These are phyloP conservation scores for Periconia sp. DNA, from an alignment of 2,329 filamentous ascomycete species.

Conservation along the genomic window DNA sequence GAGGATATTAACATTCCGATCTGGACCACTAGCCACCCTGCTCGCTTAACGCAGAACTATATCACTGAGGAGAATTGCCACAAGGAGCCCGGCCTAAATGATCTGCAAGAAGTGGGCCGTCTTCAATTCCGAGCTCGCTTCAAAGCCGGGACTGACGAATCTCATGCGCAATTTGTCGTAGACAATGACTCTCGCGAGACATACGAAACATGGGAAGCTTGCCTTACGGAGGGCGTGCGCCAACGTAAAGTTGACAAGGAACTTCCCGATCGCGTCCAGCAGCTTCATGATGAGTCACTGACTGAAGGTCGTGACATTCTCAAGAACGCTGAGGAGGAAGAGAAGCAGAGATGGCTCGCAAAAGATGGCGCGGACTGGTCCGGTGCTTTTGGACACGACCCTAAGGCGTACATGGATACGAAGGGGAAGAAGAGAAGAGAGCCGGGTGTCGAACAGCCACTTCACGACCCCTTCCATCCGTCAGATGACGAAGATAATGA, in stretches of 20 bases:
- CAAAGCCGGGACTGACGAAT: constrained; percentile 87
- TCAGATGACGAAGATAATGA: constrained; percentile 50
- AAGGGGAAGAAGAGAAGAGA: constrained; percentile 61
- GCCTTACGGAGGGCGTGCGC: constrained; percentile 84
- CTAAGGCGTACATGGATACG: constrained; percentile 63
- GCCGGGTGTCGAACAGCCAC: constrained; percentile 59
- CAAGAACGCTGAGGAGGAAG: constrained; percentile 71
- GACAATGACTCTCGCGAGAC: constrained; percentile 92
- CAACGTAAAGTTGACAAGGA: constrained; percentile 72
- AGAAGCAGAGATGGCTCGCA: constrained; percentile 78
- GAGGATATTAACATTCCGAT: constrained; percentile 85
- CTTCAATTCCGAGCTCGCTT: constrained; percentile 82
- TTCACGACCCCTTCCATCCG: constrained; percentile 59
- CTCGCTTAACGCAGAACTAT: constrained; percentile 87
- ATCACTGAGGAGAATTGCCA: constrained; percentile 79
- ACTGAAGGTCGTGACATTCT: constrained; percentile 82
- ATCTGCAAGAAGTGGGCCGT: constrained; percentile 80
- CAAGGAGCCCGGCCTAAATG: constrained; percentile 72
- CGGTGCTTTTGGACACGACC: constrained; percentile 82
- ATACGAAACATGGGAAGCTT: constrained; percentile 93
- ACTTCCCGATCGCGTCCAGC: constrained; percentile 73
- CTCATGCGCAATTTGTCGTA: constrained; percentile 80
- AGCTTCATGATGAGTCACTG: constrained; percentile 81
- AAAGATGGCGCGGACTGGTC: constrained; percentile 86
- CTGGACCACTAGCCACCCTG: constrained; percentile 78